Evolutionary conservation across 345 rosid species (phyloP).

Genomic region (Alliaria petiolata): DNA sequence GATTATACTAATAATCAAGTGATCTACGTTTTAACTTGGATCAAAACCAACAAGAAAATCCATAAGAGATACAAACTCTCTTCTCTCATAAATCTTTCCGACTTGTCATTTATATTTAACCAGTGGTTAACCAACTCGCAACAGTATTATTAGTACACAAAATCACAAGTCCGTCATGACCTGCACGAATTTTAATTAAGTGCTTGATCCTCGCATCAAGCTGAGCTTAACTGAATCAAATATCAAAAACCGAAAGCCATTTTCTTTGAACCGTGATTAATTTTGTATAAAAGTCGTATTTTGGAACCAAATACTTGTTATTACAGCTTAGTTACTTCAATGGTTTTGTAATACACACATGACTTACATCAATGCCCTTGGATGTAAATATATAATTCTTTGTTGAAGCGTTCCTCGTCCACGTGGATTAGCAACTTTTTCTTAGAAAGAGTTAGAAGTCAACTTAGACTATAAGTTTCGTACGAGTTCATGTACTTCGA

Average conservation of each 20-base stretch:
- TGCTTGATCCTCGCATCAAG: not conserved
- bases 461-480: not conserved
- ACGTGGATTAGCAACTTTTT: not conserved
- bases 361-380: not conserved
- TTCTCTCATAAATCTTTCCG: too few relatives aligned
- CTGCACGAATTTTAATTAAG: not conserved
- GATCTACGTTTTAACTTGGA: too few relatives aligned
- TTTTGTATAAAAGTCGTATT: not conserved
- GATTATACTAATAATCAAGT: too few relatives aligned
- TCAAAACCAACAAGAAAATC: too few relatives aligned
- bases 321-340: not conserved
- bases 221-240: not conserved
- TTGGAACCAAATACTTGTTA: not conserved
- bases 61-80: too few relatives aligned
- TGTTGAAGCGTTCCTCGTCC: not conserved
- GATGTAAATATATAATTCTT: too few relatives aligned
- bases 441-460: not conserved
- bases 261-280: not conserved
- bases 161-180: not conserved
- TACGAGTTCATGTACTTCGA: not conserved
- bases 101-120: too few relatives aligned
- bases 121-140: too few relatives aligned
- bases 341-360: not conserved
- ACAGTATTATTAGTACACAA: too few relatives aligned
- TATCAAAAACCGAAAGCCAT: not conserved